These are phyloP conservation scores for Silene conica DNA, from an alignment of 148 eudicot species.

Conservation along the genomic window DNA sequence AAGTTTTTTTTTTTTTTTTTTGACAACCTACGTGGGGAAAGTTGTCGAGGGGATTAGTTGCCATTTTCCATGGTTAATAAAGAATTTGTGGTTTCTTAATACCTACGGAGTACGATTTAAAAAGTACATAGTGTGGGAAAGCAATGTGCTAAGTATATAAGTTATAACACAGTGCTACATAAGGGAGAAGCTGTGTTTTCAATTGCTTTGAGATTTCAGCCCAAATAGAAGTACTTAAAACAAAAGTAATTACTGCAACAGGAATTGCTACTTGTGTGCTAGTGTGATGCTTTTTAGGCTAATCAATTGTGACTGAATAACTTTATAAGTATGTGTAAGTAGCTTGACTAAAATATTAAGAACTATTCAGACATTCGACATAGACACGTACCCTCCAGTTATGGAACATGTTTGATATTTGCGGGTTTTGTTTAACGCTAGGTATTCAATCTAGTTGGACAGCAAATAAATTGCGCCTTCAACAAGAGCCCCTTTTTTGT, in stretches of 20 bases:
- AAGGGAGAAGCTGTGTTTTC: background rate
- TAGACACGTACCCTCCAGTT: background rate
- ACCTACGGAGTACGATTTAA: too few relatives aligned
- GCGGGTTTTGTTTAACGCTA: conserved; percentile 22
- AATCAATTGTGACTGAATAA: too few relatives aligned
- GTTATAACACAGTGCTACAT: background rate
- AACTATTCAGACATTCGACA: background rate
- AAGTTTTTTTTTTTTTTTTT: too few relatives aligned
- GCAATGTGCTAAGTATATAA: background rate
- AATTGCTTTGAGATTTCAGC: background rate
- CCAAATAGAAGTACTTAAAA: too few relatives aligned
- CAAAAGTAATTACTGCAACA: too few relatives aligned
- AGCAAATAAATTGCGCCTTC: conserved; percentile 95
- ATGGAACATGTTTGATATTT: background rate
- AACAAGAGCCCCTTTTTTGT: conserved; percentile 80
- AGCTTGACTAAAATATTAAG: background rate
- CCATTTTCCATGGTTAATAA: too few relatives aligned
- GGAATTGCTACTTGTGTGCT: too few relatives aligned
- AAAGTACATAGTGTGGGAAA: background rate
- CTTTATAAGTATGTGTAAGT: background rate
- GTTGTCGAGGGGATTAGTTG: background rate
- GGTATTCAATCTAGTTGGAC: conserved; percentile 98
- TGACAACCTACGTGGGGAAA: too few relatives aligned
- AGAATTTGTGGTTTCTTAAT: too few relatives aligned
- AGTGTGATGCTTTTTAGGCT: too few relatives aligned